Base-by-base conservation (phyloP, 2,329 filamentous ascomycete species). In the Huntiella decipiens region DNA sequence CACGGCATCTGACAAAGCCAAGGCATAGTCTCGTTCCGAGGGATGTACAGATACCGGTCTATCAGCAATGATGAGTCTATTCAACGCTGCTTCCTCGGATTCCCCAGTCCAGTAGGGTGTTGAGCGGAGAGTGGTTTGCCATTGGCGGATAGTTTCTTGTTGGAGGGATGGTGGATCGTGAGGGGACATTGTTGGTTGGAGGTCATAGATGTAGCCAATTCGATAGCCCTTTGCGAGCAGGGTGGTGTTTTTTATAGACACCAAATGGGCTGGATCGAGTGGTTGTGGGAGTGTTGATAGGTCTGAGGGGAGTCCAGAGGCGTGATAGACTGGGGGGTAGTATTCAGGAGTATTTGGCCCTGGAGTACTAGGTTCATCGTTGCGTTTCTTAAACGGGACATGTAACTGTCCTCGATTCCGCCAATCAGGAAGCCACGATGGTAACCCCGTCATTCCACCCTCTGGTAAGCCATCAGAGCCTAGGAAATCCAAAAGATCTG, bases 361-460 rank as follows among this genome's bases (percentile, higher is more conserved):
- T 10, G 22, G 22, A 28, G 22, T 28, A 28, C 22, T 10, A 28
- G 22, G 22, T 28, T 28, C 22, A 28, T 28, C 22, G 22, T 28
- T 28, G 32, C 48, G 44, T 36, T 52, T 52, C 19, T 46, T 45
- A 28, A 52, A 47, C 6, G 47, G 40, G 4, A 52, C 50, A 36
- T 52, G 51, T 38, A 51, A 52, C 19, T 50, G 47, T 19, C 40
- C 38, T 22, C 45, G 47, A 32, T 48, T 43, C 3, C 51, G 51
- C 51, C 51, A 52, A 36, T 52, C 51, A 4, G 51, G 51, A 10
- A 52, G 45, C 51, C 51, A 52, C 1, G 50, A 50, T 5, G 51
- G 51, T 4, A 52, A 32, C 3, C 51, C 51, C 16, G 51, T 51
- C 32, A 51, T 52, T n/a, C 51, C 51, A n/a, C 49, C 50, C 37